Conservation (phyloP, 495 filamentous ascomycete species). For the Trichoderma parareesei region DNA sequence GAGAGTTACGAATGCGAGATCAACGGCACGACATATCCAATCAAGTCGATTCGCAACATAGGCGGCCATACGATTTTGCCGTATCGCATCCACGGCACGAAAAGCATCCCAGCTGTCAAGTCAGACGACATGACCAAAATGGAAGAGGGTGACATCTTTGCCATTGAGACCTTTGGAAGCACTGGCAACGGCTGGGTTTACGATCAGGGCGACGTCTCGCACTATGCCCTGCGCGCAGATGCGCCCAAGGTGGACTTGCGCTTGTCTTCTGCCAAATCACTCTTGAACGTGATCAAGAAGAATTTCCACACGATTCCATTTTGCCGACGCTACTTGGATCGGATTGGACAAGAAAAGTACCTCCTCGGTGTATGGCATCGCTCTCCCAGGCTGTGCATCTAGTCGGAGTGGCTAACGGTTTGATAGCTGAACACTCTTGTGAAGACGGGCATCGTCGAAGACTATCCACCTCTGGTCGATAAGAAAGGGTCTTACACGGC, state of each 20-base stretch:
- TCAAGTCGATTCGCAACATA: slow-evolving; percentile 80
- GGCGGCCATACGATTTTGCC: slow-evolving; percentile 82
- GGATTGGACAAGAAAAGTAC: slow-evolving; percentile 80
- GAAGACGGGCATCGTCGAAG: slow-evolving; percentile 72
- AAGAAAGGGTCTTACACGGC: slow-evolving; percentile 92
- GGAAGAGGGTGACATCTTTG: slow-evolving; percentile 89
- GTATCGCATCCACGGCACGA: slow-evolving; percentile 77
- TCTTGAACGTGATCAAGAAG: slow-evolving; percentile 83
- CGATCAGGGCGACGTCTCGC: slow-evolving; percentile 75
- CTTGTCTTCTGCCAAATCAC: slow-evolving; percentile 67
- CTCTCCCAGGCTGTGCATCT: background rate
- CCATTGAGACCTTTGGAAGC: slow-evolving; percentile 88
- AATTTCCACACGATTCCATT: slow-evolving; percentile 87
- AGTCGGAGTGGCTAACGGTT: background rate
- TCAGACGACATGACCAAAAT: slow-evolving; percentile 71
- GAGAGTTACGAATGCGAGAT: slow-evolving; percentile 81
- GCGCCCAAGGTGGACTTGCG: slow-evolving; percentile 59
- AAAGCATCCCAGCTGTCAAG: slow-evolving; percentile 87
- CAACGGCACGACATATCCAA: slow-evolving; percentile 63
- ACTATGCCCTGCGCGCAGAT: slow-evolving; percentile 60
- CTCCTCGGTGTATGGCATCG: slow-evolving; percentile 61
- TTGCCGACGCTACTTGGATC: slow-evolving; percentile 77
- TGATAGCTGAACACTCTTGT: slow-evolving; percentile 47
- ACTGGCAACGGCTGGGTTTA: slow-evolving; percentile 78
- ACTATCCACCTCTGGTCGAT: slow-evolving; percentile 83